Conservation (phyloP, 1,139 yeast genomes). For the Meyerozyma carpophila region DNA sequence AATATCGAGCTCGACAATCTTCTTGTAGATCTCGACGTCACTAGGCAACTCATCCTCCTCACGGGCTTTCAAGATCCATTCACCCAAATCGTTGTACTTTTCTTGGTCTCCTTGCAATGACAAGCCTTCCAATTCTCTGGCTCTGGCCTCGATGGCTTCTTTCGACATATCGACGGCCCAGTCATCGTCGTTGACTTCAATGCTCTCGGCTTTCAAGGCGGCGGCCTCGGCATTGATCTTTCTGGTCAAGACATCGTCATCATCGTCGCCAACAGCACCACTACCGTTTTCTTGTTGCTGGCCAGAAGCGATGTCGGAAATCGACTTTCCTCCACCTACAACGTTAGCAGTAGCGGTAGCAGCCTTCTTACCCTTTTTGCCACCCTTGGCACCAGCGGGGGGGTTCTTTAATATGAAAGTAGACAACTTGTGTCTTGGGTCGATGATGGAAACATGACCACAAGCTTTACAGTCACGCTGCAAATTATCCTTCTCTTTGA, state of each 20-base stretch:
- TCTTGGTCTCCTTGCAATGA: slow-evolving; percentile 33
- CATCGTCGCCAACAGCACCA: slow-evolving; percentile 40
- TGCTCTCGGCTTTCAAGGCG: slow-evolving; percentile 46
- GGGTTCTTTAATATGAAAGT: slow-evolving; percentile 90
- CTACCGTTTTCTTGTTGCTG: slow-evolving; percentile 32
- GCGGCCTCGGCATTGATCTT: slow-evolving; percentile 86
- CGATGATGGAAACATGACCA: slow-evolving; percentile 83
- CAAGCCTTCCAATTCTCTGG: slow-evolving; percentile 72
- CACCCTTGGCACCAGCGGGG: slow-evolving; percentile 55
- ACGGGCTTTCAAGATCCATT: slow-evolving; percentile 65
- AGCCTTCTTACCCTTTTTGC: slow-evolving; percentile 59
- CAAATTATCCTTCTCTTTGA: slow-evolving; percentile 71
- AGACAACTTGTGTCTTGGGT: slow-evolving; percentile 81
- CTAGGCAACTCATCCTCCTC: slow-evolving; percentile 59
- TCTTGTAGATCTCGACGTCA: slow-evolving; percentile 89
- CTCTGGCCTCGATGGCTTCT: slow-evolving; percentile 94
- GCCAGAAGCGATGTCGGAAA: slow-evolving; percentile 68
- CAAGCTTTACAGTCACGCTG: slow-evolving; percentile 98
- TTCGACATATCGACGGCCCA: slow-evolving; percentile 99
- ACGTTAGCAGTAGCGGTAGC: slow-evolving; percentile 92
- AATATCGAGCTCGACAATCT: slow-evolving; percentile 76
- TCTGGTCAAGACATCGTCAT: slow-evolving; percentile 73
- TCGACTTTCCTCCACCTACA: slow-evolving; percentile 82
- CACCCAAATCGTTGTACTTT: slow-evolving; percentile 74
- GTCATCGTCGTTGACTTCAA: slow-evolving; percentile 76